Base-by-base conservation (phyloP, 768 basidiomycete genomes). In the Hericium rajendrae region DNA sequence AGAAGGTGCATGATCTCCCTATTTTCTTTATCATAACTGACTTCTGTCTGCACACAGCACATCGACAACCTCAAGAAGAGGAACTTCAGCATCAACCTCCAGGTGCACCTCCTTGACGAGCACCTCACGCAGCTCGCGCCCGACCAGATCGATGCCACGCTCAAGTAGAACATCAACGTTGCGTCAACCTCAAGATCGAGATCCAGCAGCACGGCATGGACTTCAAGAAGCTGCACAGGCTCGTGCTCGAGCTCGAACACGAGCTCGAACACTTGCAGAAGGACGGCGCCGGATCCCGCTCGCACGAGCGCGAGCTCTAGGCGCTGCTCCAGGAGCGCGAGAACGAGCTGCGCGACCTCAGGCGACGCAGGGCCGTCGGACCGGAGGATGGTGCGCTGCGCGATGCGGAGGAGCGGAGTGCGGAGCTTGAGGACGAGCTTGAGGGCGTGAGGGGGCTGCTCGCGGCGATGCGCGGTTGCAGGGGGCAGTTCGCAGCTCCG, bases 151-250 rank as follows among this genome's bases (percentile, higher is more conserved):
- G 89, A 97, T 66, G 87, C 88, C 4, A 88, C 88, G 4, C 80
- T 92, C 57, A 91, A 94, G 64, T 91, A 95, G 71, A 95, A 95
- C 65, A 90, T 93, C 66, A 86, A 85, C 61, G 84, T 95, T 83
- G n/a, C n/a, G n/a, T n/a, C n/a, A n/a, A n/a, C n/a, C n/a, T n/a
- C n/a, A n/a, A n/a, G n/a, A n/a, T n/a, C n/a, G n/a, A n/a, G n/a
- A n/a, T n/a, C n/a, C n/a, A n/a, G n/a, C n/a, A n/a, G n/a, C n/a
- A 89, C 2, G 86, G 89, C 12, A 83, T 90, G 74, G 94, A 95
- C 71, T 80, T 93, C 66, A 95, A 95, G 78, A 91, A 89, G 69
- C 76, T 91, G 59, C 91, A 91, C 71, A 94, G 95, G 67, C 82
- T 92, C 32, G 80, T 94, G 1, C 73, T 91, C 10, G 89, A 93